Conservation (phyloP, 2,329 filamentous ascomycete species). For the Myriosclerotinia scirpicola region DNA sequence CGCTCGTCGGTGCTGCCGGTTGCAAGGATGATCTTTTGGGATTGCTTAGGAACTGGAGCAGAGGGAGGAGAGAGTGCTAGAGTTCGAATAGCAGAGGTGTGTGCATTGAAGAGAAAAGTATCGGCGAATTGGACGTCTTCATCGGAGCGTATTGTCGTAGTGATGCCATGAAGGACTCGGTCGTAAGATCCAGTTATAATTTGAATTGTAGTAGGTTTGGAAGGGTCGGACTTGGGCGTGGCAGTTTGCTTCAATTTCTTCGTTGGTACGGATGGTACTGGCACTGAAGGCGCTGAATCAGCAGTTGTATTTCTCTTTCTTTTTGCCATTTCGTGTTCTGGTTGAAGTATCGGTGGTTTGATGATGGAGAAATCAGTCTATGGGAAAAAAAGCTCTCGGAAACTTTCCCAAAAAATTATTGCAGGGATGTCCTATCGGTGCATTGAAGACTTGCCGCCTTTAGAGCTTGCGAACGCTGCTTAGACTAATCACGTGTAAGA, state of each 20-base stretch:
- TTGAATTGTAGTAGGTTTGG: constrained; percentile 64
- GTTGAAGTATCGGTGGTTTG: not conserved
- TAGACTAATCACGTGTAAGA: not conserved
- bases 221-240: constrained; percentile 31
- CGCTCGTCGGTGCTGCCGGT: constrained; percentile 91
- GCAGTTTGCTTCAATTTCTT: constrained; percentile 37
- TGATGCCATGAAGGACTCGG: constrained; percentile 84
- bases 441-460: not conserved
- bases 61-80: constrained; percentile 81
- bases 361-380: constrained; percentile 5
- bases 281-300: constrained; percentile 25
- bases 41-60: constrained; percentile 56
- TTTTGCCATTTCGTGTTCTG: constrained; percentile 36
- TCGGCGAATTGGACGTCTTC: constrained; percentile 71
- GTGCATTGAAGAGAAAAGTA: constrained; percentile 93
- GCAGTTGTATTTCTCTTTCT: constrained; percentile 37
- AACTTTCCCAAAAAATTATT: constrained; percentile 19
- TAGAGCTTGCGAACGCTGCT: not conserved
- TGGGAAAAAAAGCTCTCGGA: constrained; percentile 14
- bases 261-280: constrained; percentile 23
- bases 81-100: constrained; percentile 85
- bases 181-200: constrained; percentile 94
- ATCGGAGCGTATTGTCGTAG: constrained; percentile 61
- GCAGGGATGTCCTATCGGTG: constrained; percentile 12
- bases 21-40: constrained; percentile 84